Evolutionary conservation across 2,329 filamentous ascomycete genomes (phyloP).

Genomic region (Dothideomycetes sp.): DNA sequence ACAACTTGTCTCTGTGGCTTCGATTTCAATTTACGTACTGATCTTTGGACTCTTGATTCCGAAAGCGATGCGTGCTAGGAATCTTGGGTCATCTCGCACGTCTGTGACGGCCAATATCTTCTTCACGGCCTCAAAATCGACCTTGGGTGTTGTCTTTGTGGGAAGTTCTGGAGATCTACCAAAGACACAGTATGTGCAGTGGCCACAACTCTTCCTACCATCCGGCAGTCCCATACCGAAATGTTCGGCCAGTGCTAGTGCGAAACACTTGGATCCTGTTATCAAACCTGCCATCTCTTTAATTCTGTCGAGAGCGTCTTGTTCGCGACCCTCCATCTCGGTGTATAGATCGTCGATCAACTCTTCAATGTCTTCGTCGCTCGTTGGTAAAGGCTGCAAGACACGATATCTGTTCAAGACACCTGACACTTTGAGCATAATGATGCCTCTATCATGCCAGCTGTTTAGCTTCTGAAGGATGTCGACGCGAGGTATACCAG

Average conservation of each 20-base stretch:
- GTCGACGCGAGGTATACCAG: slow-evolving; percentile 35
- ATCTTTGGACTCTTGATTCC: slow-evolving; percentile 53
- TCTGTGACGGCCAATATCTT: slow-evolving; percentile 35
- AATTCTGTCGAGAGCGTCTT: slow-evolving; percentile 44
- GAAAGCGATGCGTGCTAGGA: slow-evolving; percentile 52
- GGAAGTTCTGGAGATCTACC: slow-evolving; percentile 25
- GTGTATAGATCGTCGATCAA: slow-evolving; percentile 42
- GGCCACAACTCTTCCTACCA: slow-evolving; percentile 40
- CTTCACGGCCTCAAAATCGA: slow-evolving; percentile 33
- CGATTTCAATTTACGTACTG: no score
- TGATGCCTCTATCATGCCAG: slow-evolving; percentile 40
- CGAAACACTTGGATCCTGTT: slow-evolving; percentile 44
- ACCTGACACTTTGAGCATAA: slow-evolving; percentile 45
- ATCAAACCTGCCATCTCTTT: slow-evolving; percentile 45
- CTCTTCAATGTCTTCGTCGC: slow-evolving; percentile 32
- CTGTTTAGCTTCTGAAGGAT: slow-evolving; percentile 48
- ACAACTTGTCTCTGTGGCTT: no score
- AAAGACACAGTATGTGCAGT: slow-evolving; percentile 41
- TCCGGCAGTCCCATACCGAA: slow-evolving; percentile 47
- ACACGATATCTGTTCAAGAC: slow-evolving; percentile 48
- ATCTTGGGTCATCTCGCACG: slow-evolving; percentile 50
- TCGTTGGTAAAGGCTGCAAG: slow-evolving; percentile 38
- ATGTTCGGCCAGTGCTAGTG: slow-evolving; percentile 44
- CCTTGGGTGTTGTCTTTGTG: slow-evolving; percentile 33
- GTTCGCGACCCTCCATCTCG: slow-evolving; percentile 44